Evolutionary conservation across 225 moss, liverwort and hornwort species (phyloP), one percentile per base, ranked within the genome.

Genomic region (Straminergon stramineum): DNA sequence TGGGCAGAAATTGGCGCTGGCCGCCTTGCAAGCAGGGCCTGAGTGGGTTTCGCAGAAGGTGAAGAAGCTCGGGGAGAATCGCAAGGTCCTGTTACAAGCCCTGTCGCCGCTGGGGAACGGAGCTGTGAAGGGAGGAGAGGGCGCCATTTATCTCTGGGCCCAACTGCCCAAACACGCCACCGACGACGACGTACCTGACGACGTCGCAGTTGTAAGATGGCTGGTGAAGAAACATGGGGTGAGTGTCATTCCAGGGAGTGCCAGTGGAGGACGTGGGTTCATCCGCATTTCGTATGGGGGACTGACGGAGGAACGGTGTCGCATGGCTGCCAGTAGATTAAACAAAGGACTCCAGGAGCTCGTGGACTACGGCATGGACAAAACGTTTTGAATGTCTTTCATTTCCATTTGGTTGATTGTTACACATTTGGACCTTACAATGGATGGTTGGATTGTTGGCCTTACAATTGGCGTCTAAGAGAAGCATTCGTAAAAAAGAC

Each of bases 71-170:
- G 94, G 90, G 24, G 88, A 92, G 31, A 97, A 97, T 84, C 95
- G 95, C 30, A 86, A 88, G 56, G 57, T 97, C 58, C 24, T 97
- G 37, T 79, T 99, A 17, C 95, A 95, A 3, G 99, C 99, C 0
- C 92, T 99, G 22, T 85, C 90, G 11, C 97, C 97, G 1, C 87
- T 99, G 20, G 99, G 99, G 35, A 82, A 90, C 32, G 96, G 88
- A 32, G 96, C 97, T 32, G 96, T 99, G 75, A 97, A 96, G 90
- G 99, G 99, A 81, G 99, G 99, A 7, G 97, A 99, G 91, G 99
- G 99, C 23, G 97, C 99, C 57, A 99, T 99, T 37, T 99, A 99
- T 78, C 91, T 97, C 56, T 99, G 99, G 99, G 99, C 95, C 23
- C 94, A 92, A 62, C 92, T 99, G 64, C 99, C 99, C 21, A 92